Evolutionary conservation across 352 stramenopile genomes (phyloP), one percentile per base, ranked within the genome.

Genomic region (Hyaloperonospora brassicae): DNA sequence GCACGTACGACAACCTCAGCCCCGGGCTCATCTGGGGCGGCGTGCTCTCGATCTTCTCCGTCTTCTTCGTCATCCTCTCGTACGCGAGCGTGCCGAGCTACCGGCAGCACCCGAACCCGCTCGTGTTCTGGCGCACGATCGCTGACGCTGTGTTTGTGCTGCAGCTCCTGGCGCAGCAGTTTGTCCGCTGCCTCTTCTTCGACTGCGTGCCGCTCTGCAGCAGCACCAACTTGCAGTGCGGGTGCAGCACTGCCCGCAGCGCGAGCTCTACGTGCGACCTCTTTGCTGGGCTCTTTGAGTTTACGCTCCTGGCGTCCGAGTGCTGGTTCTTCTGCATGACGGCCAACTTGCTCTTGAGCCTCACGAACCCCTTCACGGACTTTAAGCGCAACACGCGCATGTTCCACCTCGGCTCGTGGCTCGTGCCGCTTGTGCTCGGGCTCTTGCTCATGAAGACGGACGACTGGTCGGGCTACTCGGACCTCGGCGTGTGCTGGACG

Each of bases 311-410:
- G 52, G 77, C 82, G 2, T 79, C 80, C 45, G 82, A 93, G 61
- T 88, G 76, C 60, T 95, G 84, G 81, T 94, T 96, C 70, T 83
- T 95, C 47, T 90, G 81, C 41, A 93, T 96, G 80, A 90, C 87
- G 42, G 66, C 91, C 31, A 89, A 96, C 58, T 56, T 96, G 36
- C 61, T 93, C 39, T 70, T 95, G 64, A 88, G 80, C 50, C 68
- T 94, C 31, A 95, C 82, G 5, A 96, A 95, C 61, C 87, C 87
- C 14, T 96, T 96, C 55, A 94, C 82, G 14, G 82, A 95, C 68
- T 94, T 92, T 58, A 92, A 93, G 61, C 65, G 75, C 57, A 95
- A 95, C 70, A 91, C 72, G 45, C 57, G 75, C 12, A 46, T 89
- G 39, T 95, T 92, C 64, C 83, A 94, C 67, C 36, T 91, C n/a